A percentile compares a stretch with the other conserved stretches of the same genome.
These are phyloP conservation scores for Acer campestre DNA, from an alignment of 345 rosid genomes.

Conservation along the genomic window DNA sequence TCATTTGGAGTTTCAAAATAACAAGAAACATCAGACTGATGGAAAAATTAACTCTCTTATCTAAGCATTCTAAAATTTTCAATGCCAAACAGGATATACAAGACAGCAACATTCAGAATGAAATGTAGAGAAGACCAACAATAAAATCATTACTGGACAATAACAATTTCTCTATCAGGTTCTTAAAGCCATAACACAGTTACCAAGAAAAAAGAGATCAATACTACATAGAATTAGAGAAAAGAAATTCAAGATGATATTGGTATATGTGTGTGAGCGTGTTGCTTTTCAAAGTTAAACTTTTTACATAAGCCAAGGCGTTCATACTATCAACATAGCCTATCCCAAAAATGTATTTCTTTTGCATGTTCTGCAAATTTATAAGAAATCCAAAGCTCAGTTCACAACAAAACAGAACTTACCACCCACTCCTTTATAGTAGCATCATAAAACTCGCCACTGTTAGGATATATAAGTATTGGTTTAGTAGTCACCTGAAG, in stretches of 20 bases:
- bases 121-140: not conserved
- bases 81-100: not conserved
- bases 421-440: conserved; percentile 76
- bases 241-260: not conserved
- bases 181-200: not conserved
- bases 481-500: conserved; percentile 76
- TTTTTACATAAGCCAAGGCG: not conserved
- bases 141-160: not conserved
- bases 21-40: not conserved
- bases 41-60: not conserved
- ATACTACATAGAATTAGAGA: not conserved
- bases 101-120: not conserved
- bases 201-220: not conserved
- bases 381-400: not conserved
- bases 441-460: conserved; percentile 77
- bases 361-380: not conserved
- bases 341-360: conserved; percentile 2
- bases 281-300: not conserved
- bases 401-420: conserved; percentile 28
- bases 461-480: conserved; percentile 70
- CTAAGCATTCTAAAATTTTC: conserved; percentile 6
- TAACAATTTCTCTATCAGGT: not conserved
- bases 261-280: not conserved
- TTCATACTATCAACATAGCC: not conserved
- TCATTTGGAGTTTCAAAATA: not conserved